phyloP scores from a whole-genome alignment of 129 eudicot species.

The Pulicaria dysenterica region DNA sequence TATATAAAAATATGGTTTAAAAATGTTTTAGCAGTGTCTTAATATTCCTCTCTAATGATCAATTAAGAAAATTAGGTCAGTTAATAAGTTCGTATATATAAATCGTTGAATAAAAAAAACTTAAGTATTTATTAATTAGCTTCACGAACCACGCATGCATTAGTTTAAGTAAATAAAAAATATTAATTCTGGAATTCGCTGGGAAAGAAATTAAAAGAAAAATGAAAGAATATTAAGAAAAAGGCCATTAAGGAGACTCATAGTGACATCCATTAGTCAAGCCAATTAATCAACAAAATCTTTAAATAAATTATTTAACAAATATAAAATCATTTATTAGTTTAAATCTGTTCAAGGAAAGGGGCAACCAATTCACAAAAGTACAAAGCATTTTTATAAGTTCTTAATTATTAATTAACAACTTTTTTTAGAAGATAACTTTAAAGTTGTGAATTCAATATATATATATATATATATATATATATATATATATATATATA shows the following conservation, averaged over 20 bases:
- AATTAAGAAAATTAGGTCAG: constrained; percentile 9
- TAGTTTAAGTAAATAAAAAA: constrained; percentile 14
- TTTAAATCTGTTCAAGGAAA: neutral
- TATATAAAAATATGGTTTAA: too few species aligned
- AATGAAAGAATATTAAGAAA: too few species aligned
- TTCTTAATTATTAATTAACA: too few species aligned
- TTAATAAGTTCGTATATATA: neutral
- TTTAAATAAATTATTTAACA: neutral
- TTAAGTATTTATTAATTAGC: constrained; percentile 10
- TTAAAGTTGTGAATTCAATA: too few species aligned
- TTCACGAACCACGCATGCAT: constrained; percentile 27
- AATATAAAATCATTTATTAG: neutral
- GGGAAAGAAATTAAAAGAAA: neutral
- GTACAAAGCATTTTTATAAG: neutral
- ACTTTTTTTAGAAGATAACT: too few species aligned
- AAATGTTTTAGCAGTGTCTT: neutral
- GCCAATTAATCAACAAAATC: neutral
- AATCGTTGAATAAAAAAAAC: neutral
- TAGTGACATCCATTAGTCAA: constrained; percentile 19
- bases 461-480: too few species aligned
- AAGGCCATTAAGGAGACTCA: constrained; percentile 4
- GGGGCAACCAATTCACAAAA: neutral
- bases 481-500: too few species aligned
- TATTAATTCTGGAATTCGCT: constrained; percentile 14
- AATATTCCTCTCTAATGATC: neutral